Evolutionary conservation across 805 yeast genomes (phyloP), one percentile per base, ranked within the genome.

Genomic region (Yarrowia bubula): DNA sequence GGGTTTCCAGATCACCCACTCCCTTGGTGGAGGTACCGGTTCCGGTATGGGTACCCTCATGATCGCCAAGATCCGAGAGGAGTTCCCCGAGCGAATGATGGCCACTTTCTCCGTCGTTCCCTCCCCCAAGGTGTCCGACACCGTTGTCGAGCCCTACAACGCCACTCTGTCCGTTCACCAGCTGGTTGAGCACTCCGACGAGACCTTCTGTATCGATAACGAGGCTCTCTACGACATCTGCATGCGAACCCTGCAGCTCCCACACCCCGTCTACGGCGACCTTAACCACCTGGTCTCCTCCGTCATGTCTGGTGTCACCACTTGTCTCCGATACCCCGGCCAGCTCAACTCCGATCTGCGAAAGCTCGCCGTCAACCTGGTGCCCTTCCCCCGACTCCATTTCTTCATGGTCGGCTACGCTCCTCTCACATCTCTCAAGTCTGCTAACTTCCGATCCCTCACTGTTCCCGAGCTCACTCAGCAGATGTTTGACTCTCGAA

Each of bases 381-480:
- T 92, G 67, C 97, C 97, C 63, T 92, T 91, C 86, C 96, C 96
- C 75, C 86, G 97, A 78, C 84, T 92, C 75, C 97, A 92, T 79
- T 92, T 92, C 82, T 92, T 92, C 78, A 92, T 90, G 87, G 96
- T 90, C 66, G 96, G 97, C 68, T 91, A 89, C 76, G 97, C 97
- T 42, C 97, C 97, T 69, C 83, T 92, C 75, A 87, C 95, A 55
- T 85, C 96, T 8, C 81, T 86, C 70, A 89, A 89, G 65, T 84
- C 96, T 18, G 86, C 88, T 74, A 85, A 90, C 13, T 92, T 92
- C 81, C 86, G 93, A 78, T 85, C 92, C 38, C 82, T 89, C 72
- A 84, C 92, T 47, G 97, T 92, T 57, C 93, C 95, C 43, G 97
- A 92, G 79, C 84, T 92, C 73, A 90, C 97, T 55, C 96, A 90